Evolutionary conservation across 192 early-diverging fungal genomes (phyloP), one percentile per base, ranked within the genome.

Genomic region (Gryganskiella cystojenkinii): DNA sequence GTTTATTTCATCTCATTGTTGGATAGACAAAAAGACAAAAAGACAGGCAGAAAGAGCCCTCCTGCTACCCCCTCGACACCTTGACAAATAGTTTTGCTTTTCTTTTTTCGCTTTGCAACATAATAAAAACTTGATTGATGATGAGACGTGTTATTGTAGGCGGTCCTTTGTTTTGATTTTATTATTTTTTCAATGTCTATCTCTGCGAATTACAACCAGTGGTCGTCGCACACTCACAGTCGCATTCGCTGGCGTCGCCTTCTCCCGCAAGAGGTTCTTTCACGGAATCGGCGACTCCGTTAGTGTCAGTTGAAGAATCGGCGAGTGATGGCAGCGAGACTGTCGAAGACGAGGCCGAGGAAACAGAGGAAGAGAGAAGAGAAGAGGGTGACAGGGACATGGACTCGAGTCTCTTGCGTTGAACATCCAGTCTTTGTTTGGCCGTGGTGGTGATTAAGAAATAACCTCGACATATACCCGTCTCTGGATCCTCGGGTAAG

Each of bases 391-490:
- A n/a, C 3, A 27, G 22, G 1, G 24, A 37, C 9, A 47, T 15
- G 6, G 20, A 9, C 7, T 56, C 55, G 22, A 70, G 51, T 9
- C 43, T 50, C 37, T 59, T 46, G 20, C 40, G 35, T 19, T 70
- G 37, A n/a, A 61, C 42, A 30, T 70, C 67, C 14, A 61, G 27
- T 27, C 35, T 60, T 31, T 73, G 71, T 17, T 44, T 54, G n/a
- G 71, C 19, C 3, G 62, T 73, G 45, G 67, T 74, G 71, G 46
- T 86, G 28, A 98, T 76, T 67, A 98, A 70, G 71, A 95, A 95
- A 69, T 97, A 98, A 2, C 96, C 96, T 30, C 96, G 85, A 3
- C 92, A 86, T n/a, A 83, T 71, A 4, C 89, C 88, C 0, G 96
- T 98, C 51, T 92, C 95, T 13, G 64, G 81, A 67, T 98, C 96